Evolutionary conservation across 306 rosid genomes (phyloP).

Genomic region (Cucurbita argyrosperma): DNA sequence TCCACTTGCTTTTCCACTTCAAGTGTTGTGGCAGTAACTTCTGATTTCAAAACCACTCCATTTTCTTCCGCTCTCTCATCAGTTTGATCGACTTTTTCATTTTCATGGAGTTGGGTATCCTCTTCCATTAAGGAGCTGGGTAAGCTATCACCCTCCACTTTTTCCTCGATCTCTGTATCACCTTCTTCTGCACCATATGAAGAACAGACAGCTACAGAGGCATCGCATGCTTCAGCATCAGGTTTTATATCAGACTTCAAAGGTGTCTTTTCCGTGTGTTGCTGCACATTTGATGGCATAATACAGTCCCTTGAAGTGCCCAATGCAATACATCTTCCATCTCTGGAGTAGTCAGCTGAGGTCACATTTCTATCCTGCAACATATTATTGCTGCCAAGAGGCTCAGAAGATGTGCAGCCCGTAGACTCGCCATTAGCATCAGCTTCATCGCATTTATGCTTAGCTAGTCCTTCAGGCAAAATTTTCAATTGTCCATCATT

Average conservation of each 20-base stretch:
- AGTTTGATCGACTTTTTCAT: slow-evolving; percentile 16
- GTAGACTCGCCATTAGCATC: slow-evolving; percentile 11
- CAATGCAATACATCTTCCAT: slow-evolving; percentile 10
- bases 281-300: slow-evolving; percentile 11
- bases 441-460: slow-evolving; percentile 6
- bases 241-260: slow-evolving; percentile 16
- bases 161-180: slow-evolving; percentile 23
- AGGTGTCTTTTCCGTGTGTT: slow-evolving; percentile 7
- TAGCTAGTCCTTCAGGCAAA: slow-evolving; percentile 14
- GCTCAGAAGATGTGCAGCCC: slow-evolving; percentile 9
- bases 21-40: slow-evolving; percentile 17
- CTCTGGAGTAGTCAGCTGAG: slow-evolving; percentile 10
- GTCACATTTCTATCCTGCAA: slow-evolving; percentile 11
- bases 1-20: slow-evolving; percentile 29
- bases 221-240: slow-evolving; percentile 12
- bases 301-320: slow-evolving; percentile 4
- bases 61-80: slow-evolving; percentile 26
- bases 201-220: slow-evolving; percentile 6
- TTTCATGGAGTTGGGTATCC: slow-evolving; percentile 23
- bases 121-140: slow-evolving; percentile 23
- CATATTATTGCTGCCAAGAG: slow-evolving; percentile 5
- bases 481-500: slow-evolving; percentile 23
- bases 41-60: slow-evolving; percentile 18
- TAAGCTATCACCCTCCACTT: slow-evolving; percentile 8
- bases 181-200: slow-evolving; percentile 22